Evolutionary conservation across 1,139 yeast species (phyloP), one percentile per base, ranked within the genome.

Genomic region (Candida mesenterica): DNA sequence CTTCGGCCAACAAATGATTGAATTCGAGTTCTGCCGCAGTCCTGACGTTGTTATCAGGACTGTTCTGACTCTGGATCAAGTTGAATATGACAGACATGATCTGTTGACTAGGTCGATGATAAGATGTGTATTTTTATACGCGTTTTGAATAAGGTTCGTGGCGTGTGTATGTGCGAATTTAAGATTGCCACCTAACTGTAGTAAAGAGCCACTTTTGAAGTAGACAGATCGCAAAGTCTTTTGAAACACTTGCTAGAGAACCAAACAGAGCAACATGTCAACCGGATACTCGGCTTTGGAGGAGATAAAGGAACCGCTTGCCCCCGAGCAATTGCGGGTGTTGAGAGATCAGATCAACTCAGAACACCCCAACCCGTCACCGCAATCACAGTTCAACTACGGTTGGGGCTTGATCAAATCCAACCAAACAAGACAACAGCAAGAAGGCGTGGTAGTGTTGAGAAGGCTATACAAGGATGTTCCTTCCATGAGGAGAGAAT

Each of bases 381-480:
- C 87, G 0, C 97, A 88, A 57, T 83, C 96, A 3, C 76, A 80
- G 40, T 94, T 94, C 71, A 94, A 92, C 60, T 87, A 86, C 52
- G 95, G 97, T 1, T 94, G 99, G 98, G 98, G 95, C 1, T 67
- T 92, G 36, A 77, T 94, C 43, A 89, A 89, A 55, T 79, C 95
- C 4, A 53, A 61, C 33, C 65, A 69, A 30, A 68, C 69, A 16
- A 71, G 69, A 33, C 82, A 85, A 41, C 95, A 87, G 53, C 75
- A 82, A 46, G 71, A 82, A 37, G 99, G 97, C 0, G 79, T 94
- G 17, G 79, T 77, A 39, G 70, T 90, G 24, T 68, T 94, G 41
- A 75, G 92, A 0, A 80, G 79, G 36, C 75, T 87, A 30, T 90
- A 82, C 61, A 78, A 80, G 48, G 88, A 79, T 35, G 83, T 84